These are phyloP conservation scores for Raddia distichophylla DNA, from an alignment of 176 grass and related monocot genomes.

Conservation along the genomic window DNA sequence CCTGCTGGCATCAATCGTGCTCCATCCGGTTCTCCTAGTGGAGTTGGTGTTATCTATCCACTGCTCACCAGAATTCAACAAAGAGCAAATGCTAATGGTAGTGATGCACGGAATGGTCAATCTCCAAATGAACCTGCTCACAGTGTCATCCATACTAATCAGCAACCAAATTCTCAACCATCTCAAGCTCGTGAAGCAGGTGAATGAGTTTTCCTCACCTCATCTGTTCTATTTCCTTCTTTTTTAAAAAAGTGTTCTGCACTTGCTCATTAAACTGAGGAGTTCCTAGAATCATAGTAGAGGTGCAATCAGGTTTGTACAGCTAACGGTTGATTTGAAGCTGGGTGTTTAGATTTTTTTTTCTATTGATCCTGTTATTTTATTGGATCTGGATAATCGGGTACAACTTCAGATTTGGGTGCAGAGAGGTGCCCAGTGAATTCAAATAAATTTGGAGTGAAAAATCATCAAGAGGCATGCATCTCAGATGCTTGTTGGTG, in stretches of 20 bases:
- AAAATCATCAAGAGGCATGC: neutral
- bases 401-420: neutral
- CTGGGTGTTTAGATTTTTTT: neutral
- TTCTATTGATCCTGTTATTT: neutral
- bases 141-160: constrained; percentile 56
- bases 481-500: neutral
- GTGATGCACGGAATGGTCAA: constrained; percentile 46
- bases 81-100: constrained; percentile 54
- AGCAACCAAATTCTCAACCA: constrained; percentile 49
- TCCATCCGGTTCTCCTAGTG: constrained; percentile 52
- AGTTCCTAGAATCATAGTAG: constrained; percentile 6
- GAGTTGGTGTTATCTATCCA: constrained; percentile 63
- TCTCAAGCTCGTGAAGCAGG: constrained; percentile 57
- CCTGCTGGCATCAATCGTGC: constrained; percentile 57
- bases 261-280: constrained; percentile 16
- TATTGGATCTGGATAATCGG: neutral
- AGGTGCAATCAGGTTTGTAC: constrained; percentile 11
- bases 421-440: neutral
- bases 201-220: constrained; percentile 29
- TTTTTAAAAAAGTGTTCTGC: constrained; percentile 38
- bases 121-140: constrained; percentile 45
- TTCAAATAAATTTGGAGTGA: constrained; percentile 9
- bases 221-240: constrained; percentile 27
- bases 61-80: constrained; percentile 71
- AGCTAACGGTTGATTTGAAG: neutral